Conservation (phyloP, 208 protist species). For the Leishmania guyanensis region DNA sequence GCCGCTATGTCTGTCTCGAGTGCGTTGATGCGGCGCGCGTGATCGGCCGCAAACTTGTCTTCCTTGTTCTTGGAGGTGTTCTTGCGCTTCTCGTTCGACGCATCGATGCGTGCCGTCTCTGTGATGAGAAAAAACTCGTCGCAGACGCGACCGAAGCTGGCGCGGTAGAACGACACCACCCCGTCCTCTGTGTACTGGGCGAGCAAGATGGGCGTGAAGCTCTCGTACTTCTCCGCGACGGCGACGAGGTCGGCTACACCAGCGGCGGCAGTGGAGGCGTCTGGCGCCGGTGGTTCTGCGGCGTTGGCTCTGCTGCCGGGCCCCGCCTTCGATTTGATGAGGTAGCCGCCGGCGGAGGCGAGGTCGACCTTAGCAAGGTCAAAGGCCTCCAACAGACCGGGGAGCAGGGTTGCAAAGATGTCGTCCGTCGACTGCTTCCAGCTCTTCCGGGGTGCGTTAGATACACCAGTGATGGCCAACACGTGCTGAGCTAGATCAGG, state of each 20-base stretch:
- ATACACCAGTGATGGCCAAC: constrained; percentile 40
- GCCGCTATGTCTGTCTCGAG: constrained; percentile 68
- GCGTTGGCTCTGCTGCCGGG: constrained; percentile 6
- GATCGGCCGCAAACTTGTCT: constrained; percentile 89
- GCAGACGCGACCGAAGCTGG: constrained; percentile 90
- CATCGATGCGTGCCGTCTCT: constrained; percentile 87
- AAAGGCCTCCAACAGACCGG: constrained; percentile 60
- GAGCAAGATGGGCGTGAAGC: constrained; percentile 92
- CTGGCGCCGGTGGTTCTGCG: background rate
- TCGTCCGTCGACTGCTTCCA: constrained; percentile 20
- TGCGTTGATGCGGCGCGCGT: constrained; percentile 81
- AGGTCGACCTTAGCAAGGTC: constrained; percentile 50
- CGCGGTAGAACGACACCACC: constrained; percentile 45
- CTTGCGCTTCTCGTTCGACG: constrained; percentile 82
- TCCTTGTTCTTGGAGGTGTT: constrained; percentile 83
- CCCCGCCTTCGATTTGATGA: constrained; percentile 39
- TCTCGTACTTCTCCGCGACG: constrained; percentile 72
- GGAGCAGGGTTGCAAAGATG: constrained; percentile 49
- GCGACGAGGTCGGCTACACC: constrained; percentile 14
- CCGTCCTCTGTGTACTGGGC: constrained; percentile 68
- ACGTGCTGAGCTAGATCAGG: constrained; percentile 79
- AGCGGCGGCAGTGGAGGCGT: background rate
- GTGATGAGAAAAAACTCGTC: constrained; percentile 94
- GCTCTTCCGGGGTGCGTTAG: constrained; percentile 46
- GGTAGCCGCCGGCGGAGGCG: constrained; percentile 50